phyloP scores from a whole-genome alignment of 306 rosid species.

The Myrica gale region DNA sequence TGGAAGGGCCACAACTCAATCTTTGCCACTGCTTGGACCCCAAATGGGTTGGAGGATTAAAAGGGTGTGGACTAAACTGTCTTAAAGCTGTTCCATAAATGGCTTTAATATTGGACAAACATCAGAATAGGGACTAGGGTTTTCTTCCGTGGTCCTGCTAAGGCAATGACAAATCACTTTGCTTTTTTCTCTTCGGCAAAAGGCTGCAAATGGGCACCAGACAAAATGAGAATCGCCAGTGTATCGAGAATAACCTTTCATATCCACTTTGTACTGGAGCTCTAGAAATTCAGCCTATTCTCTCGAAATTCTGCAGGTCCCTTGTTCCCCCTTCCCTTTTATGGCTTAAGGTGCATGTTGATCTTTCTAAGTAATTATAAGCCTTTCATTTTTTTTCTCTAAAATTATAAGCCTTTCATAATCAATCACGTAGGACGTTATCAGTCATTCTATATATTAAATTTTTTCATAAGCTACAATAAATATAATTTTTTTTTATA shows the following conservation, averaged over 20 bases:
- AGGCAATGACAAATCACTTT: conserved; percentile 17
- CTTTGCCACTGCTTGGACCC: conserved; percentile 84
- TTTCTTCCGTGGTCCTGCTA: conserved; percentile 38
- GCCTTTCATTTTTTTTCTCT: no score
- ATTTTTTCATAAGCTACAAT: no score
- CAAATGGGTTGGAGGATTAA: conserved; percentile 47
- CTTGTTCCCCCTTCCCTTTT: neutral
- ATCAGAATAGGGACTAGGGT: neutral
- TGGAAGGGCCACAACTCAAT: conserved; percentile 97
- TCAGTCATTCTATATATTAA: no score
- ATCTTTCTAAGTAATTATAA: no score
- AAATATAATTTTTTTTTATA: no score
- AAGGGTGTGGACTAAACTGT: conserved; percentile 22
- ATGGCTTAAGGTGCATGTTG: no score
- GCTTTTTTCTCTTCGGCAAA: conserved; percentile 27
- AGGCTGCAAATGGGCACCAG: conserved; percentile 35
- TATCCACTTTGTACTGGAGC: conserved; percentile 31
- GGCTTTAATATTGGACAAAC: conserved; percentile 21
- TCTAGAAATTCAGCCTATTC: conserved; percentile 5
- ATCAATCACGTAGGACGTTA: no score
- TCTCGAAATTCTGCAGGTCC: conserved; percentile 27
- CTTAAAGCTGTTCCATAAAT: neutral
- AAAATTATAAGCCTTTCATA: no score
- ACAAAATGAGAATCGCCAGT: conserved; percentile 40
- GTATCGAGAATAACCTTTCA: conserved; percentile 24